These are phyloP conservation scores for Lentinus tigrinus DNA, from an alignment of 768 basidiomycete species.

Conservation along the genomic window DNA sequence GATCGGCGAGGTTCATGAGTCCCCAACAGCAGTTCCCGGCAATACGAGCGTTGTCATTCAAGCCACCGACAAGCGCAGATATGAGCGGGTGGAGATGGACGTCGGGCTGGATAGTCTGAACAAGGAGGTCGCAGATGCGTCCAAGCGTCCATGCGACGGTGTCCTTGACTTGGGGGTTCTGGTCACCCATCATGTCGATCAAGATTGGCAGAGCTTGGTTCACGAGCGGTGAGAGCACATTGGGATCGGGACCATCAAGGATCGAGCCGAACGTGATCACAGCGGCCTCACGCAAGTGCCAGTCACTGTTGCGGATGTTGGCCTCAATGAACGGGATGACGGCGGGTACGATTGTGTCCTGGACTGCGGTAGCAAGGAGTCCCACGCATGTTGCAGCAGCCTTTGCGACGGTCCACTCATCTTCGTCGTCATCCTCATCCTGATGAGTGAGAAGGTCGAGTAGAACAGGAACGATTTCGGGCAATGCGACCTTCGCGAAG, in stretches of 20 bases:
- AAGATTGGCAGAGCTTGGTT: conserved; percentile 91
- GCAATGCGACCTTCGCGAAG: conserved; percentile 92
- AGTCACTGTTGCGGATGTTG: conserved; percentile 88
- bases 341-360: conserved; percentile 85
- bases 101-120: conserved; percentile 84
- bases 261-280: conserved; percentile 99
- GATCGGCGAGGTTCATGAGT: conserved; percentile 92
- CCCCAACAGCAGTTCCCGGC: conserved; percentile 95
- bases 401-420: conserved; percentile 99
- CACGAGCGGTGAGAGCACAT: conserved; percentile 85
- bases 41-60: conserved; percentile 81
- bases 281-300: conserved; percentile 95
- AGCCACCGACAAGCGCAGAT: conserved; percentile 76
- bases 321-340: conserved; percentile 98
- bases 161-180: conserved; percentile 86
- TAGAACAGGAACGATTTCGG: conserved; percentile 93
- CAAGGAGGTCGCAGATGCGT: conserved; percentile 87
- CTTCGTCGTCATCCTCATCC: conserved; percentile 96
- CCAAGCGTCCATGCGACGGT: conserved; percentile 98
- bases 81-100: conserved; percentile 83
- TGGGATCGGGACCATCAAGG: conserved; percentile 91
- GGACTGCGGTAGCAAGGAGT: conserved; percentile 86
- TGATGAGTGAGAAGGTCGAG: conserved; percentile 86
- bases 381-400: conserved; percentile 90
- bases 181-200: conserved; percentile 93